Evolutionary conservation across 768 basidiomycete species (phyloP), one percentile per base, ranked within the genome.

Genomic region (Hygrocybe punicea): DNA sequence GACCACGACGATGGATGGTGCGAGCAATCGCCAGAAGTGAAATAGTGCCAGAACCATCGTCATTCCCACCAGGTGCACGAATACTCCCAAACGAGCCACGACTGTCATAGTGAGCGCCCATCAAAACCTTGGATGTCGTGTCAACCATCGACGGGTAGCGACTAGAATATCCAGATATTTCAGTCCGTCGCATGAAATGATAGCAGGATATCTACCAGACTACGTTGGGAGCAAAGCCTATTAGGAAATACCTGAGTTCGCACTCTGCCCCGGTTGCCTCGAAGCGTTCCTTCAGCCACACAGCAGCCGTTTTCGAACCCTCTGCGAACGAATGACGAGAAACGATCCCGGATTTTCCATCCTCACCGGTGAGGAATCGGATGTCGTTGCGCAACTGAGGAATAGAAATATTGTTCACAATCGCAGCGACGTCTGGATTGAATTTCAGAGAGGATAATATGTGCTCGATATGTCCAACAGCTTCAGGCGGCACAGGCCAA

Each of bases 41-140:
- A 7, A 81, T 81, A 14, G 84, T 84, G 8, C 81, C 81, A 13
- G 79, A 81, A 34, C 81, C 81, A 61, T 83, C 80, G 52, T 82
- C 81, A 53, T 83, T 71, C 40, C 65, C 83, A 49, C 76, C 82
- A 23, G 79, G 88, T 35, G 83, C 87, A 34, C 86, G 80, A 13
- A 78, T 78, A 60, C 76, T 83, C 10, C 93, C 94, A 67, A 93
- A 96, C 0, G 89, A 89, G 16, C 93, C 93, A 36, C 93, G 86
- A 45, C 89, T 91, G 67, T 97, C 93, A 66, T 95, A 97, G 69
- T 96, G 94, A 2, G 86, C 91, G 56, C 87, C 87, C 51, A 96
- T 74, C 48, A 97, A 76, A 42, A 93, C 82, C 1, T 78, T 85
- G 24, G 84, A 78, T 35, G 77, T 83, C 2, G 84, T 84, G 36